Percentiles rank a stretch among this genome's conserved stretches.
These are phyloP conservation scores for Vitis rotundifolia DNA, from an alignment of 164 flowering plant genomes.

Conservation along the genomic window DNA sequence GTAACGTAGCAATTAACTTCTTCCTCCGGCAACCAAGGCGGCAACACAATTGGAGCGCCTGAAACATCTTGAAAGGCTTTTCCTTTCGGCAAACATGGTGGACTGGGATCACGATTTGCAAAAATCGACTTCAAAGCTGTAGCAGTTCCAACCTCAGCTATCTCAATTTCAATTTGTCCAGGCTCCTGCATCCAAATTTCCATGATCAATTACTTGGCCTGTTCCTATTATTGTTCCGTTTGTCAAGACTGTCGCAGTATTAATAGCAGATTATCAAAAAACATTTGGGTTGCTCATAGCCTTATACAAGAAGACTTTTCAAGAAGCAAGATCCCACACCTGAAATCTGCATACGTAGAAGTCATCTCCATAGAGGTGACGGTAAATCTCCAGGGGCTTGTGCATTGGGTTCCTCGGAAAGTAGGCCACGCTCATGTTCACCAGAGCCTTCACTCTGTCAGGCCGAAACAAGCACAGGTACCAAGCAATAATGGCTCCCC, in stretches of 20 bases:
- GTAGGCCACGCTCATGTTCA: constrained; percentile 58
- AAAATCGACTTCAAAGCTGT: constrained; percentile 30
- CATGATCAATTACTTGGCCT: background rate
- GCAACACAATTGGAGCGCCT: constrained; percentile 20
- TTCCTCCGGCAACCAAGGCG: constrained; percentile 36
- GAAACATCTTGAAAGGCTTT: constrained; percentile 19
- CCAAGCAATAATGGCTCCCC: constrained; percentile 85
- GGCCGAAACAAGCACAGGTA: constrained; percentile 61
- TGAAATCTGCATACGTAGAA: constrained; percentile 77
- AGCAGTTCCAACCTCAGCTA: constrained; percentile 31
- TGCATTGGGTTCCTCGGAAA: constrained; percentile 43
- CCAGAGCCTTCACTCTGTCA: constrained; percentile 80
- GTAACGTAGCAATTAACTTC: constrained; percentile 29
- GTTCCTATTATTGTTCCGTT: background rate
- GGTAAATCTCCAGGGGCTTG: constrained; percentile 36
- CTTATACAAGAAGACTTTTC: no score
- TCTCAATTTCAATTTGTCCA: constrained; percentile 38
- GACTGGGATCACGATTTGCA: constrained; percentile 32
- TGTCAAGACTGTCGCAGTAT: no score
- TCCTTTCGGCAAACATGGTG: constrained; percentile 43
- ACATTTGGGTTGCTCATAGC: no score
- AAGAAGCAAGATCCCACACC: constrained; percentile 29
- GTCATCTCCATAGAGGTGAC: constrained; percentile 61
- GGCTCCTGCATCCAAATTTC: constrained; percentile 31
- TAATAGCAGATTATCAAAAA: no score